phyloP scores from a whole-genome alignment of 306 rosid genomes.

The Casuarina equisetifolia region DNA sequence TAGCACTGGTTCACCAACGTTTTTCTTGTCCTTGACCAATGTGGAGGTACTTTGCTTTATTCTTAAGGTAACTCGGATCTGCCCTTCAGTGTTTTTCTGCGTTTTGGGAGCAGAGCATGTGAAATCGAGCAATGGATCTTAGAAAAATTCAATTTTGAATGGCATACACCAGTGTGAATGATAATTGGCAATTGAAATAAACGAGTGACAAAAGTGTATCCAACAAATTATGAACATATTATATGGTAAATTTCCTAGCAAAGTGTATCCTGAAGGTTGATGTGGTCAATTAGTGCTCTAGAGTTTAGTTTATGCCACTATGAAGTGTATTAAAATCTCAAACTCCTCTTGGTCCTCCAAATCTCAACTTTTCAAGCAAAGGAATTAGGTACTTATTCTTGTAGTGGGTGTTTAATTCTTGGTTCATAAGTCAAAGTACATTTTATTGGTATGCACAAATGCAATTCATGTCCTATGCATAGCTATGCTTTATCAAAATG shows the following conservation, averaged over 20 bases:
- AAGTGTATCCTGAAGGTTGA: neutral
- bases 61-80: neutral
- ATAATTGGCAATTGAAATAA: constrained; percentile 1
- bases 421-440: neutral
- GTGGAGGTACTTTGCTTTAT: neutral
- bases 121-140: constrained; percentile 18
- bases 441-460: neutral
- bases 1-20: neutral
- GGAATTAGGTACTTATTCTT: neutral
- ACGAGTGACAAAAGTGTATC: neutral
- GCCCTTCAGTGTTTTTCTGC: constrained; percentile 11
- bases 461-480: neutral
- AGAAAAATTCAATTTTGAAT: neutral
- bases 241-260: neutral
- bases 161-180: neutral
- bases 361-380: neutral
- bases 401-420: neutral
- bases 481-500: neutral
- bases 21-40: neutral
- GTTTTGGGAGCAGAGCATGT: constrained; percentile 14
- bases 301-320: neutral
- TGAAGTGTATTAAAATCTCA: neutral
- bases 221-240: too few species aligned
- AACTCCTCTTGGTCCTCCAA: neutral
- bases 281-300: neutral